phyloP scores from a whole-genome alignment of 2,329 filamentous ascomycete genomes.

The Neofusicoccum ribis region DNA sequence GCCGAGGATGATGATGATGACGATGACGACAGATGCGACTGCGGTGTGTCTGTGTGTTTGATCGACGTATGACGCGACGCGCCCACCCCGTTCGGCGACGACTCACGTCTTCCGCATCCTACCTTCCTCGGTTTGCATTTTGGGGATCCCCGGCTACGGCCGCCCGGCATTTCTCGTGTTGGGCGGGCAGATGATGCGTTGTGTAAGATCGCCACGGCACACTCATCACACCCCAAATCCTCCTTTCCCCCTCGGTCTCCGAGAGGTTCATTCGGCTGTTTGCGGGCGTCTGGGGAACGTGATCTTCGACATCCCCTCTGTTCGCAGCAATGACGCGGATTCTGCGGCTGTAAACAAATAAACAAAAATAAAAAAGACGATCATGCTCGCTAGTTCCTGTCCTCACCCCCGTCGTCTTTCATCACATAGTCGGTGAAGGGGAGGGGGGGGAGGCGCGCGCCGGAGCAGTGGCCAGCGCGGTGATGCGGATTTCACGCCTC shows the following conservation, averaged over 20 bases:
- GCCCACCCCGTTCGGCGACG: not conserved
- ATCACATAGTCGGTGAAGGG: constrained; percentile 14
- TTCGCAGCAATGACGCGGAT: no score
- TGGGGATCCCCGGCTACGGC: not conserved
- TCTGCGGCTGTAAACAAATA: no score
- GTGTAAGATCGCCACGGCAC: not conserved
- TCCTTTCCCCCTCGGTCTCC: not conserved
- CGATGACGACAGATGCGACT: not conserved
- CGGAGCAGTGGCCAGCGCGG: no score
- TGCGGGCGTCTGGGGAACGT: not conserved
- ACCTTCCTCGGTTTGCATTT: not conserved
- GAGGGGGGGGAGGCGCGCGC: not conserved
- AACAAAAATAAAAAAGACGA: no score
- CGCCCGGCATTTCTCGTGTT: not conserved
- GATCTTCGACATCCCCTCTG: no score
- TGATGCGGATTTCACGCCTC: no score
- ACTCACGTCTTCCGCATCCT: not conserved
- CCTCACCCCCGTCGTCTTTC: not conserved
- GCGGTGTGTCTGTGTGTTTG: constrained; percentile 2
- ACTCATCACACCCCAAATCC: not conserved
- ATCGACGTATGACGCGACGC: constrained; percentile 13
- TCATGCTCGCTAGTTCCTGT: no score
- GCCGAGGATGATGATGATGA: not conserved
- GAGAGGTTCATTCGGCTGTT: not conserved
- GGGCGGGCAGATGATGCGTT: not conserved